phyloP scores from a whole-genome alignment of 1,284 basidiomycete species.

The Moesziomyces globuligerus region DNA sequence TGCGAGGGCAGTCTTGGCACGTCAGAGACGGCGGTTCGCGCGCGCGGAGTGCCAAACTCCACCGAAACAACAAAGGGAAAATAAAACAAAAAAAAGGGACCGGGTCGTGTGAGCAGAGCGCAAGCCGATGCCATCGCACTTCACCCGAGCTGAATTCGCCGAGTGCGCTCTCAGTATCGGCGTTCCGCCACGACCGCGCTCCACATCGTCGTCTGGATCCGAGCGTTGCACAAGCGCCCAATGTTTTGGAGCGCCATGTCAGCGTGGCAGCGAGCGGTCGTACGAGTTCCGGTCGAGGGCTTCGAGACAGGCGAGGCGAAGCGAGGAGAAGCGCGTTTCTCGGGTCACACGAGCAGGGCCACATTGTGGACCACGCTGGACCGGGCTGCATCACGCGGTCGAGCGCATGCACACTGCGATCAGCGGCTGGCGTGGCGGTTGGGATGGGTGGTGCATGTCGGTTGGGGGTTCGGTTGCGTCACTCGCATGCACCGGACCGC shows the following conservation, averaged over 20 bases:
- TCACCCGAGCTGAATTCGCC: neutral
- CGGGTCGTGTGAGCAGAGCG: conserved; percentile 2
- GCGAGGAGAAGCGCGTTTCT: too few relatives aligned
- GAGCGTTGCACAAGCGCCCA: too few relatives aligned
- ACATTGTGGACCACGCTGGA: neutral
- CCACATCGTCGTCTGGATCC: too few relatives aligned
- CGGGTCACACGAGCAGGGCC: neutral
- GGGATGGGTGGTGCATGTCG: neutral
- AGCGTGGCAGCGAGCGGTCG: neutral
- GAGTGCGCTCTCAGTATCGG: neutral
- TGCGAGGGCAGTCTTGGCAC: conserved; percentile 19
- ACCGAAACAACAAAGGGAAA: neutral
- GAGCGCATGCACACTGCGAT: neutral
- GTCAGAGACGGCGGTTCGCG: conserved; percentile 21
- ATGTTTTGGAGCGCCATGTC: too few relatives aligned
- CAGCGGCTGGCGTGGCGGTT: neutral
- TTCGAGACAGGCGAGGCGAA: too few relatives aligned
- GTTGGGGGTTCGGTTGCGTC: neutral
- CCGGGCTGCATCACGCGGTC: neutral
- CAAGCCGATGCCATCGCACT: neutral
- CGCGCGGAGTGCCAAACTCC: conserved; percentile 6
- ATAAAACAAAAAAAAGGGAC: neutral
- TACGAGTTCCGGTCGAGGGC: neutral
- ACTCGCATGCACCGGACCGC: neutral
- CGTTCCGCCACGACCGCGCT: too few relatives aligned